phyloP scores from a whole-genome alignment of 176 grass and related monocot genomes.

The Triticum aestivum region DNA sequence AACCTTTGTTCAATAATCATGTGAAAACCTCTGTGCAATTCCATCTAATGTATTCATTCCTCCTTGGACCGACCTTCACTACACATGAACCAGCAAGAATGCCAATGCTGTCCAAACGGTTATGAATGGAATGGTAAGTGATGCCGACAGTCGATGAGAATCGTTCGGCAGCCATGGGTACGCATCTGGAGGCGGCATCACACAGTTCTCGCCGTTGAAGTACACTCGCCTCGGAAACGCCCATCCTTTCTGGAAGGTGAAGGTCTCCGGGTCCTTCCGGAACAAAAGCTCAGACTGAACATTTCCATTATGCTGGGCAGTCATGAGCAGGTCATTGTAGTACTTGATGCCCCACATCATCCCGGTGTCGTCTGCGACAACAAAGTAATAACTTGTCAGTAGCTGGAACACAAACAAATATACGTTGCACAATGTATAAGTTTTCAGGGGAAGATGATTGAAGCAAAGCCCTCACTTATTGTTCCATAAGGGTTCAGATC shows the following conservation, averaged over 20 bases:
- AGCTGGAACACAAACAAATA: background rate
- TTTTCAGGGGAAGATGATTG: background rate
- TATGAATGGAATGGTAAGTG: constrained; percentile 18
- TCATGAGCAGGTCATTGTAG: constrained; percentile 84
- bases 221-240: constrained; percentile 73
- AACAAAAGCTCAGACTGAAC: constrained; percentile 88
- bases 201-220: constrained; percentile 91
- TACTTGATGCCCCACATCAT: constrained; percentile 91
- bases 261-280: constrained; percentile 50
- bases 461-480: constrained; percentile 54
- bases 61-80: background rate
- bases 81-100: constrained; percentile 28
- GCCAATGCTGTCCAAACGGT: constrained; percentile 13
- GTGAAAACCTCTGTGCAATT: constrained; percentile 20
- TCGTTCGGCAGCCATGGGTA: constrained; percentile 80
- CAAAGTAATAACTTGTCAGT: background rate
- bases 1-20: constrained; percentile 1
- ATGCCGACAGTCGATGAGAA: constrained; percentile 25
- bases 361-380: constrained; percentile 59
- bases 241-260: constrained; percentile 92
- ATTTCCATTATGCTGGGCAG: constrained; percentile 57
- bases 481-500: constrained; percentile 54
- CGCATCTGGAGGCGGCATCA: constrained; percentile 80
- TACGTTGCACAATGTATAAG: background rate
- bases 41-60: background rate